Evolutionary conservation across 2,329 filamentous ascomycete genomes (phyloP), one percentile per base, ranked within the genome.

Genomic region (Colletotrichum trifolii): DNA sequence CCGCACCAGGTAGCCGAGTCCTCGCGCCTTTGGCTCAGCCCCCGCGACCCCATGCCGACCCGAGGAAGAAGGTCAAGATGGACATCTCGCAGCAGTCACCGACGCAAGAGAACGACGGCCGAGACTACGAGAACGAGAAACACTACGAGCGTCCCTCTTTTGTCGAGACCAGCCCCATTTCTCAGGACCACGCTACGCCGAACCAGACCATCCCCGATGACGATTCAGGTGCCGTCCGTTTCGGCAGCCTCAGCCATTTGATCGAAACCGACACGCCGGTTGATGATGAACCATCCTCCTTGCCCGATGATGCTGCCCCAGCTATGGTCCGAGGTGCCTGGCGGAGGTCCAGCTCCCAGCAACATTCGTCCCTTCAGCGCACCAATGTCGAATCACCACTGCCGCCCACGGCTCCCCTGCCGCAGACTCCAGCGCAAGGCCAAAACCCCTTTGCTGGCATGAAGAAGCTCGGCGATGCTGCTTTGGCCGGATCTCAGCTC

Each of bases 71-170:
- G 57, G 66, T 68, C 63, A 82, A 75, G 55, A 83, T 81, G 76
- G 78, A 83, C 38, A 75, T 73, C n/a, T 85, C 83, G 10, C 81
- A 84, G 45, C 79, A 83, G 60, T 85, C 85, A 9, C 82, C 83
- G 1, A 88, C 86, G 1, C 86, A 88, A 73, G 77, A 81, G 63
- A 88, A 88, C 68, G 80, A 83, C 48, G 84, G 79, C 50, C 82
- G 85, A 42, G 86, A 86, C 73, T 88, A 88, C 69, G 81, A 68
- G 47, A 57, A 54, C 39, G 81, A 68, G 49, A 57, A 54, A 35
- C 70, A 70, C 39, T 72, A 75, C 39, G 76, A 79, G 38, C 69
- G 52, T 9, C 60, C 47, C 6, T 62, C 65, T n/a, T 54, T 70
- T 15, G 43, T 64, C 4, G 34, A 47, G 35, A 69, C 50, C 33